A percentile compares a stretch with the other conserved stretches of the same genome.
Evolutionary conservation across 768 basidiomycete genomes (phyloP).

Genomic region (Obba rivulosa): DNA sequence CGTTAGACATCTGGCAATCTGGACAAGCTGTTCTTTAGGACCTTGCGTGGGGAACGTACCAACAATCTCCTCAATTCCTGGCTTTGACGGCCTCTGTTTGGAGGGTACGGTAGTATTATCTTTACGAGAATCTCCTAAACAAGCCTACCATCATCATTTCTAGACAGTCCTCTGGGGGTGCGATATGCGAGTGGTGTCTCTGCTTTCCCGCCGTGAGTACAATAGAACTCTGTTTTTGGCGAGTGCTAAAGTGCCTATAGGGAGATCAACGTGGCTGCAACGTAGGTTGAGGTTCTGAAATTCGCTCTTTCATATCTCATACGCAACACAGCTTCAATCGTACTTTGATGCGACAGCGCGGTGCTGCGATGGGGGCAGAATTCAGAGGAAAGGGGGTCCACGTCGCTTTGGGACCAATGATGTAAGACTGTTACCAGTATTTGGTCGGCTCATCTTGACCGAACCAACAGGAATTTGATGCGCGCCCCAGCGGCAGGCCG

Average conservation of each 20-base stretch:
- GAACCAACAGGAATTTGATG: slow-evolving; percentile 11
- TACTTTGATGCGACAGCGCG: slow-evolving; percentile 69
- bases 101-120: slow-evolving; percentile 8
- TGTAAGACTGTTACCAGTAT: slow-evolving; percentile 51
- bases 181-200: slow-evolving; percentile 35
- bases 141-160: too few species aligned
- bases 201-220: slow-evolving; percentile 35
- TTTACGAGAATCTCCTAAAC: background rate
- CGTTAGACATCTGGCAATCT: too few species aligned
- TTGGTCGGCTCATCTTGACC: slow-evolving; percentile 1
- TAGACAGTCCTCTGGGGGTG: slow-evolving; percentile 36
- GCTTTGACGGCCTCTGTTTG: slow-evolving; percentile 20
- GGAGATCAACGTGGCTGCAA: slow-evolving; percentile 59
- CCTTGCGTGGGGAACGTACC: slow-evolving; percentile 23
- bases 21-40: slow-evolving; percentile 2
- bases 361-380: slow-evolving; percentile 75
- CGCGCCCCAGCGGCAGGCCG: slow-evolving; percentile 57
- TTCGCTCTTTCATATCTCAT: background rate
- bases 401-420: slow-evolving; percentile 72
- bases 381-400: slow-evolving; percentile 81
- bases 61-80: slow-evolving; percentile 15
- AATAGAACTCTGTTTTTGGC: background rate
- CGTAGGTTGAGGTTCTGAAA: slow-evolving; percentile 38
- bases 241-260: background rate
- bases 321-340: slow-evolving; percentile 62